Conservation (phyloP, 164 flowering plant genomes). For the Liriodendron chinense region DNA sequence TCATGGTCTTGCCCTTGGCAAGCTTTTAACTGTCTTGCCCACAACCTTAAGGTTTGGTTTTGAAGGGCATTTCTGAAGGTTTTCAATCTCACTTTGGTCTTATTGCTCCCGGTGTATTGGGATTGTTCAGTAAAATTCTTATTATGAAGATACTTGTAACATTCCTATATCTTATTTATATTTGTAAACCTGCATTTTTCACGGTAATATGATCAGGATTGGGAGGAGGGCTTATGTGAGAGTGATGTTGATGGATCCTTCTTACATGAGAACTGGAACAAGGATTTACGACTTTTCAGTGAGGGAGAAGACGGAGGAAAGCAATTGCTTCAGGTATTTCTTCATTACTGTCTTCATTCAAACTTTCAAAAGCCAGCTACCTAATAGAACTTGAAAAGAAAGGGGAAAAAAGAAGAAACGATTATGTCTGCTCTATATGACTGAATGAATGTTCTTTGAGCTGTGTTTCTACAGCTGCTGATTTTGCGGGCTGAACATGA, state of each 20-base stretch:
- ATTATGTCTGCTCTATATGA: neutral
- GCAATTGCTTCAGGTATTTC: slow-evolving; percentile 72
- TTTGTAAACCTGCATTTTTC: neutral
- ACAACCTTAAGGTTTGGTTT: too few relatives aligned
- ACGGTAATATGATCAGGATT: slow-evolving; percentile 46
- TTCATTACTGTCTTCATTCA: neutral
- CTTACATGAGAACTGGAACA: slow-evolving; percentile 84
- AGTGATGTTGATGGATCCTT: slow-evolving; percentile 86
- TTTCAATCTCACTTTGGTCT: neutral
- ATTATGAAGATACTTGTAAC: too few relatives aligned
- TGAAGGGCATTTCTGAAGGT: neutral
- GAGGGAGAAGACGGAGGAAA: slow-evolving; percentile 85
- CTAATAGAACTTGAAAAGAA: neutral
- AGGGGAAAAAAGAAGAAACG: neutral
- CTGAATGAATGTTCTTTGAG: neutral
- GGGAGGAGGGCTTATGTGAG: slow-evolving; percentile 93
- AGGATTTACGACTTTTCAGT: slow-evolving; percentile 62
- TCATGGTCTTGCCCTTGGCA: too few relatives aligned
- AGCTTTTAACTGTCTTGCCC: neutral
- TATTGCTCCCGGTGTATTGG: neutral
- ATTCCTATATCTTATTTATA: too few relatives aligned
- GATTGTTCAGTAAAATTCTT: neutral
- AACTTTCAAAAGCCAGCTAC: neutral
- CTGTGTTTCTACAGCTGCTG: slow-evolving; percentile 51
- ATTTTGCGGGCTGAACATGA: slow-evolving; percentile 82